These are phyloP conservation scores for Marasmius fiardii DNA, from an alignment of 1,284 basidiomycete genomes.

Conservation along the genomic window DNA sequence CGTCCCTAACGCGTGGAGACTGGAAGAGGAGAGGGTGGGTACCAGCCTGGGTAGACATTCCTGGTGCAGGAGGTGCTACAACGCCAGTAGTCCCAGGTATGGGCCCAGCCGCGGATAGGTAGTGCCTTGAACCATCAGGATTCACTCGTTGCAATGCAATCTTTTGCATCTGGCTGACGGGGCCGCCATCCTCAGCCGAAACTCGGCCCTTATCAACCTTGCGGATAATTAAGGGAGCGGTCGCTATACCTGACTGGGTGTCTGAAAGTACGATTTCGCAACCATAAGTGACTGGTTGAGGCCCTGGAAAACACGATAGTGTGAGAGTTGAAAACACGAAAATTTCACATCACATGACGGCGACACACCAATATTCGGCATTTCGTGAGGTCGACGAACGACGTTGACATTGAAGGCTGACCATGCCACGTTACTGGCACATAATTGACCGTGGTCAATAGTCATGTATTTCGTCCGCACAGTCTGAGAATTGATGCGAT, in stretches of 20 bases:
- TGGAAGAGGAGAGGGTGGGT: conserved; percentile 79
- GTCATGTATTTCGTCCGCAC: conserved; percentile 97
- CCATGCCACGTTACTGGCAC: conserved; percentile 86
- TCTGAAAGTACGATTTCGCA: conserved; percentile 87
- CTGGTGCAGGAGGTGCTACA: conserved; percentile 58
- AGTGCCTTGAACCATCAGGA: conserved; percentile 75
- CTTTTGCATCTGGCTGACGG: conserved; percentile 96
- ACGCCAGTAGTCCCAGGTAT: conserved; percentile 69
- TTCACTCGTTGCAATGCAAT: conserved; percentile 86
- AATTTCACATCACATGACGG: conserved; percentile 47
- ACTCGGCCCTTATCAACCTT: conserved; percentile 92
- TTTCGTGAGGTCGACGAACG: conserved; percentile 60
- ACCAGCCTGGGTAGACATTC: conserved; percentile 69
- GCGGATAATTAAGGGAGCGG: conserved; percentile 85
- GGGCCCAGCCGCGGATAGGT: conserved; percentile 82
- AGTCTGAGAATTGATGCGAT: conserved; percentile 95
- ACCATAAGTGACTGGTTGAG: conserved; percentile 87
- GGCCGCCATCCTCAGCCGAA: conserved; percentile 79
- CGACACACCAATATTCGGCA: conserved; percentile 53
- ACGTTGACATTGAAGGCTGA: conserved; percentile 93
- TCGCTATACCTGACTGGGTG: conserved; percentile 78
- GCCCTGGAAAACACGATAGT: conserved; percentile 44
- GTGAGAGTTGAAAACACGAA: conserved; percentile 32
- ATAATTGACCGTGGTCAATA: conserved; percentile 80
- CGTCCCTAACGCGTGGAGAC: conserved; percentile 69